Evolutionary conservation across 768 basidiomycete species (phyloP).

Genomic region (Hebeloma cylindrosporum): DNA sequence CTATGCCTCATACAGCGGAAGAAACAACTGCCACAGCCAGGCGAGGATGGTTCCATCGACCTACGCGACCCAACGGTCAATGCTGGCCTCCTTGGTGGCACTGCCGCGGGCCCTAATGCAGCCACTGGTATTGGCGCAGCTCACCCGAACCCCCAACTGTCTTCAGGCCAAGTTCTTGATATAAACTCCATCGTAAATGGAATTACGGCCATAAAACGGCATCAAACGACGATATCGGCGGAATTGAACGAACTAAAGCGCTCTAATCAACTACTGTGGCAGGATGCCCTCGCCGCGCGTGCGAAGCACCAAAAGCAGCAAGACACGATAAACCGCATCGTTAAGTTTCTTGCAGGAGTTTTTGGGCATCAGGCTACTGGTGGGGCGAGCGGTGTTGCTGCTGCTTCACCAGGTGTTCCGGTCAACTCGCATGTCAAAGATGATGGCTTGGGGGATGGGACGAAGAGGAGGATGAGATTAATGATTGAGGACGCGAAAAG

Average conservation of each 20-base stretch:
- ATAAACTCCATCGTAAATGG: conserved; percentile 77
- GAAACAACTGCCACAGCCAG: conserved; percentile 52
- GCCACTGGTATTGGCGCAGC: conserved; percentile 7
- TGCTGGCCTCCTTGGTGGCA: conserved; percentile 8
- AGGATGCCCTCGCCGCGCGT: conserved; percentile 78
- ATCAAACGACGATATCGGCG: conserved; percentile 87
- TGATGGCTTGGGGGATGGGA: conserved; percentile 2
- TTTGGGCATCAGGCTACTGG: conserved; percentile 62
- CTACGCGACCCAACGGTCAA: conserved; percentile 25
- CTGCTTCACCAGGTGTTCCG: conserved; percentile 8
- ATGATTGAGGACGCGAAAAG: conserved; percentile 64
- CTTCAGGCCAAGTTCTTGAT: conserved; percentile 63
- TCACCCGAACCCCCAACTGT: conserved; percentile 24
- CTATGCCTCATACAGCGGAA: conserved; percentile 88
- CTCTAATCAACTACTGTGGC: conserved; percentile 90
- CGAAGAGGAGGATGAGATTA: conserved; percentile 39
- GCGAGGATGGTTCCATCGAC: conserved; percentile 38
- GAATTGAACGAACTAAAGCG: conserved; percentile 88
- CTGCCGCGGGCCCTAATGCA: conserved; percentile 5
- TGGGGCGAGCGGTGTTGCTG: conserved; percentile 30
- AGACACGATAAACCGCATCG: conserved; percentile 93
- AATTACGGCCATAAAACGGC: conserved; percentile 84
- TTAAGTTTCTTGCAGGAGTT: conserved; percentile 91
- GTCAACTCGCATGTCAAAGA: no score
- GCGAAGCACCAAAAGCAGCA: conserved; percentile 89